Conservation (phyloP, 768 basidiomycete genomes). For the Naganishia vaughanmartiniae region DNA sequence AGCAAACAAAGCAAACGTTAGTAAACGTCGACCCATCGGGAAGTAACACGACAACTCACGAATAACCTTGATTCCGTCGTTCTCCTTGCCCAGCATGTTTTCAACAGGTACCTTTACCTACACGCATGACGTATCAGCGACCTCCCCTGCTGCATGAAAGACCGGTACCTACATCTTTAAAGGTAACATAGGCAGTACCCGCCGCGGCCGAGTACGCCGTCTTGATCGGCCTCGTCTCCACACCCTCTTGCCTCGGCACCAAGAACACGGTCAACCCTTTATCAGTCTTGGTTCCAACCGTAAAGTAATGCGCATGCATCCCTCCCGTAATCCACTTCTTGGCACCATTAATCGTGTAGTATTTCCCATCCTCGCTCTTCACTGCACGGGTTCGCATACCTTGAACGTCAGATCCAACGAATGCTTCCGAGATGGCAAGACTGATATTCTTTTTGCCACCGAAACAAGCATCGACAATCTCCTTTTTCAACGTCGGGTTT, state of each 20-base stretch:
- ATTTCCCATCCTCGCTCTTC: slow-evolving; percentile 72
- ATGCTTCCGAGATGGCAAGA: slow-evolving; percentile 83
- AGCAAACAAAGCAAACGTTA: background rate
- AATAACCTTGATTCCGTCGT: slow-evolving; percentile 72
- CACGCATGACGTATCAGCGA: background rate
- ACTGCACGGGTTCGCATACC: slow-evolving; percentile 71
- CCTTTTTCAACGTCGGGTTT: slow-evolving; percentile 64
- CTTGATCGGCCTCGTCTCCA: slow-evolving; percentile 82
- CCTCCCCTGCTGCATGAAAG: background rate
- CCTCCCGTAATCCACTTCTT: slow-evolving; percentile 64
- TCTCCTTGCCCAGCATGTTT: slow-evolving; percentile 78
- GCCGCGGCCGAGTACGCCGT: slow-evolving; percentile 85
- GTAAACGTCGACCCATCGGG: too few relatives aligned
- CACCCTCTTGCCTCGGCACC: slow-evolving; percentile 74
- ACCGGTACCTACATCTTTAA: slow-evolving; percentile 60
- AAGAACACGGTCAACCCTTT: slow-evolving; percentile 80
- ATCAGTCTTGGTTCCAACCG: slow-evolving; percentile 42
- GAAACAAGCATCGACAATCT: slow-evolving; percentile 64
- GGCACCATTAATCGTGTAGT: slow-evolving; percentile 75
- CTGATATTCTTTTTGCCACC: slow-evolving; percentile 75
- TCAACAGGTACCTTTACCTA: slow-evolving; percentile 69
- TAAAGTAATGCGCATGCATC: slow-evolving; percentile 52
- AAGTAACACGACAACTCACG: slow-evolving; percentile 41
- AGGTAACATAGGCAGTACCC: slow-evolving; percentile 76
- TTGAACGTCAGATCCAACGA: slow-evolving; percentile 70